Percentiles rank a stretch among this genome's conserved stretches.
Evolutionary conservation across 2,329 filamentous ascomycete species (phyloP).

Genomic region (Aspergillus udagawae): DNA sequence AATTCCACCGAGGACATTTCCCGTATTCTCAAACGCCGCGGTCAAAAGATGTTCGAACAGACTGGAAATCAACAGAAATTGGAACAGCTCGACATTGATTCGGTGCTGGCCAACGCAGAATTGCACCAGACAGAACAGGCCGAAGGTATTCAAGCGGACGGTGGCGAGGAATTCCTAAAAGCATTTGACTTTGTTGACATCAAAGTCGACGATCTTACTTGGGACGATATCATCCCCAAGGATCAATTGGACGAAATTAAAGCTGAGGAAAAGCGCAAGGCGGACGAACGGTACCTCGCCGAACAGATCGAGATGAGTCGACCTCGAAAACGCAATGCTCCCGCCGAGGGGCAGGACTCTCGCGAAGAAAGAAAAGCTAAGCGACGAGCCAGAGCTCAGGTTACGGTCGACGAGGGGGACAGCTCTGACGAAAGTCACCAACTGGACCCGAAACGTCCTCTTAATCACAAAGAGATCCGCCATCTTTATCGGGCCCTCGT

Average conservation of each 20-base stretch:
- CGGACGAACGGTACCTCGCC: constrained; percentile 77
- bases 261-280: constrained; percentile 78
- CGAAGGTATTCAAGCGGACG: constrained; percentile 89
- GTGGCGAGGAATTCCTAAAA: constrained; percentile 91
- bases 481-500: constrained; percentile 89
- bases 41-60: constrained; percentile 99
- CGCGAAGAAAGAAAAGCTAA: constrained; percentile 65
- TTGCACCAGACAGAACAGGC: constrained; percentile 95
- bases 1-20: constrained; percentile 93
- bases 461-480: constrained; percentile 88
- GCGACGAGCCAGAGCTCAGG: constrained; percentile 65
- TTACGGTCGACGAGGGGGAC: constrained; percentile 63
- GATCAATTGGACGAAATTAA: constrained; percentile 88
- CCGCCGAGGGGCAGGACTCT: constrained; percentile 50
- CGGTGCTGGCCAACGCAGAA: constrained; percentile 93
- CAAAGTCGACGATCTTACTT: constrained; percentile 87
- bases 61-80: constrained; percentile 94
- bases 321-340: constrained; percentile 68
- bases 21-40: constrained; percentile 91
- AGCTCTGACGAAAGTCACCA: constrained; percentile 57
- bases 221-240: constrained; percentile 97
- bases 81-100: constrained; percentile 95
- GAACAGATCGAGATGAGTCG: constrained; percentile 80
- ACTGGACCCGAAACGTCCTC: constrained; percentile 76
- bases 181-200: constrained; percentile 93